phyloP scores from a whole-genome alignment of 495 filamentous ascomycete genomes.

The Viridothelium virens region DNA sequence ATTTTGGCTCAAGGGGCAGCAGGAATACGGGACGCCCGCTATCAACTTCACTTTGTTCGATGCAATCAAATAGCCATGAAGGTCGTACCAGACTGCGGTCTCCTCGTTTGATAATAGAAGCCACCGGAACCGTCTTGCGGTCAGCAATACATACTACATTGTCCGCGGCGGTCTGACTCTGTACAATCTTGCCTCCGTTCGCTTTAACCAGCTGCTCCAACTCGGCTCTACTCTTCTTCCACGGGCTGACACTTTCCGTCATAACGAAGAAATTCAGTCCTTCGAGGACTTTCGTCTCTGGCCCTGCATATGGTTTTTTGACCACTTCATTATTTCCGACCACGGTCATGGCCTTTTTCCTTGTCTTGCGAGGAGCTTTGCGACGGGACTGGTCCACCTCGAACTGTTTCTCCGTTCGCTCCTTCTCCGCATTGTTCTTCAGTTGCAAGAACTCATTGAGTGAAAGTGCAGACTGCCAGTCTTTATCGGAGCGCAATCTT shows the following conservation, averaged over 20 bases:
- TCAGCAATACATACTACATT: conserved; percentile 70
- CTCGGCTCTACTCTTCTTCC: conserved; percentile 67
- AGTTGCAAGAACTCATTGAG: conserved; percentile 69
- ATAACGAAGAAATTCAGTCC: conserved; percentile 72
- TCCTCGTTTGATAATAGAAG: conserved; percentile 64
- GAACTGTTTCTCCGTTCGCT: conserved; percentile 70
- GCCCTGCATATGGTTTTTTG: conserved; percentile 47
- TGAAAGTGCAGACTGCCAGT: conserved; percentile 73
- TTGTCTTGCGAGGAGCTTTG: conserved; percentile 53
- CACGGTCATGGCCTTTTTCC: conserved; percentile 63
- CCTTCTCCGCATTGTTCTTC: conserved; percentile 61
- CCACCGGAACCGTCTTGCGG: conserved; percentile 76
- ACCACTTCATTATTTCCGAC: conserved; percentile 52
- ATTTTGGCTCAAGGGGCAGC: conserved; percentile 62
- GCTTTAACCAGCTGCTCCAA: conserved; percentile 82
- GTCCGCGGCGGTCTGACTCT: conserved; percentile 55
- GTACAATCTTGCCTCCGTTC: conserved; percentile 76
- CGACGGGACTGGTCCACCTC: conserved; percentile 53
- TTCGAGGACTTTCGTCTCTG: conserved; percentile 57
- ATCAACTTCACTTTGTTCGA: conserved; percentile 59
- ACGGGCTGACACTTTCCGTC: conserved; percentile 49
- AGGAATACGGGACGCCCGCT: conserved; percentile 47
- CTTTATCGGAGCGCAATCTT: conserved; percentile 67
- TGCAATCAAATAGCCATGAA: conserved; percentile 78
- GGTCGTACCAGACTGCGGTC: conserved; percentile 65